Evolutionary conservation across 2,329 filamentous ascomycete genomes (phyloP), one percentile per base, ranked within the genome.

Genomic region (Beauveria sp.): DNA sequence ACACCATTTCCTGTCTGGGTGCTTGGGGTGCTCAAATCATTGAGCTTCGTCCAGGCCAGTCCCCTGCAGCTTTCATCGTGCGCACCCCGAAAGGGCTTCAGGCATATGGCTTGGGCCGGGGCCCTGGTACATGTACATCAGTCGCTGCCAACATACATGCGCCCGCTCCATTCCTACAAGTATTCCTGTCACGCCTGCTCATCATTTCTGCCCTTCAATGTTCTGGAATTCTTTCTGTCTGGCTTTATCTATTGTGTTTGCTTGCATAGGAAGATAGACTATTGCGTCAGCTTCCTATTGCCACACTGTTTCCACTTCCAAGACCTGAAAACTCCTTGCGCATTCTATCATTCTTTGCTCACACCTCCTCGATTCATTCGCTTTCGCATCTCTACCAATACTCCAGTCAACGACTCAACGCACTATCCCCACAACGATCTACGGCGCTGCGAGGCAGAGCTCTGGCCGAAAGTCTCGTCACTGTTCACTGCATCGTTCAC

Each of bases 1-100:
- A 62, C 61, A 62, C 54, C 61, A 56, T 52, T 58, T 54, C 61
- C 54, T 48, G 46, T 62, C 60, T 58, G 40, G 42, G 54, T 8
- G 40, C 20, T 18, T 43, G n/a, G 40, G 22, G 14, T 38, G 34
- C 34, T 16, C 31, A 38, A 31, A 53, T 56, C 28, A 22, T 57
- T 52, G 54, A 62, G 51, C 46, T 56, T 50, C 60, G 6, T 34
- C 42, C 38, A 59, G 38, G 10, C 42, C 22, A 51, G 38, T 45
- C 60, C 60, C 60, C 60, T 62, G 60, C 60, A 43, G 34, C 46
- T 45, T 43, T 50, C 51, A 61, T 61, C 60, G 52, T 42, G 22
- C 43, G 51, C 43, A 56, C 53, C 60, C 61, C 49, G 20, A 46
- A 50, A 51, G 38, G 40, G 31, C 48, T 48, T 59, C 40, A 28